These are phyloP conservation scores for Cantharellus cinnabarinus DNA, from an alignment of 768 basidiomycete genomes.

Conservation along the genomic window DNA sequence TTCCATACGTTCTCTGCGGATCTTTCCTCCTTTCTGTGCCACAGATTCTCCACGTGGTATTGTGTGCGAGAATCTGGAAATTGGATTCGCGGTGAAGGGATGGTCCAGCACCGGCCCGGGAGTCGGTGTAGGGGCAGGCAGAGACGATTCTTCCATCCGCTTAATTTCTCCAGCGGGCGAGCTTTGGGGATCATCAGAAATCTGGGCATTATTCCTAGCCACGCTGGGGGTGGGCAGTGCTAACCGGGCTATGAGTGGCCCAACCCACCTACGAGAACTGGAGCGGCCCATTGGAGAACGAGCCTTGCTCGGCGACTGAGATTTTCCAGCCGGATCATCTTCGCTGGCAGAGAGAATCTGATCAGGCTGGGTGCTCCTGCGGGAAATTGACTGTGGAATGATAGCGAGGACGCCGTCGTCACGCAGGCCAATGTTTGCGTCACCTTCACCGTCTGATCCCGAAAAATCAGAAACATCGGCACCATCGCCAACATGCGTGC, in stretches of 20 bases:
- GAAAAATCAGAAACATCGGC: not conserved
- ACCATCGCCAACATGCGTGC: not conserved
- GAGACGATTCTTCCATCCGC: no score
- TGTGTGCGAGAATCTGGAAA: not conserved
- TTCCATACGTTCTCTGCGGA: not conserved
- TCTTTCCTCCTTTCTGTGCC: not conserved
- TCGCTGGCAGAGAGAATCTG: not conserved
- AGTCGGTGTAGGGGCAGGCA: not conserved
- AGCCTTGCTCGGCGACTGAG: no score
- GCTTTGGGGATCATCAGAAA: no score
- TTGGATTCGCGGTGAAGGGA: not conserved
- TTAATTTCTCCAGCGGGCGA: no score
- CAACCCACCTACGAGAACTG: not conserved
- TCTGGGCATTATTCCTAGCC: no score
- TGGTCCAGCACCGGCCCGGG: not conserved
- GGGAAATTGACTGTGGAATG: not conserved
- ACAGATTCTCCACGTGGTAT: not conserved
- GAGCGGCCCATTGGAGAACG: not conserved
- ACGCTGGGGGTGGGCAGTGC: no score
- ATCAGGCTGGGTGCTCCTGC: not conserved
- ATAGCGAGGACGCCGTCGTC: not conserved
- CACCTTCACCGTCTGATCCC: not conserved
- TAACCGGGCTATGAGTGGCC: no score
- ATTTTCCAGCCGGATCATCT: not conserved
- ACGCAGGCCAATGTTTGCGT: not conserved